These are phyloP conservation scores for Collybia sordida DNA, from an alignment of 768 basidiomycete genomes.

Conservation along the genomic window DNA sequence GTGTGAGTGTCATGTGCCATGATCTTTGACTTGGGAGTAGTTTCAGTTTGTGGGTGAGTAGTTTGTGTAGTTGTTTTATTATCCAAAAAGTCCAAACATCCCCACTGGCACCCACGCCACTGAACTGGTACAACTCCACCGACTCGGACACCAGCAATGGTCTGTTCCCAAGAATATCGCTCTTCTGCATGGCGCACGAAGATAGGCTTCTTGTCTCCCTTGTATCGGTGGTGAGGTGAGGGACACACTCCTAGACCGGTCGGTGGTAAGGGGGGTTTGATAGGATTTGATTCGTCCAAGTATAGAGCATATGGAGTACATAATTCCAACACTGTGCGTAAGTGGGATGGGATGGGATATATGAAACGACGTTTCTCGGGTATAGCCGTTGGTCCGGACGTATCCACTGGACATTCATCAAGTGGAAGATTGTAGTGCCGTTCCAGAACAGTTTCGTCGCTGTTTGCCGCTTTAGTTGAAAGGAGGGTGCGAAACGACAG, in stretches of 20 bases:
- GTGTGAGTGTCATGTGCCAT: background rate
- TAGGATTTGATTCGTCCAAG: constrained; percentile 11
- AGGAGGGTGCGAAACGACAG: constrained; percentile 32
- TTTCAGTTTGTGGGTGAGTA: too few species aligned
- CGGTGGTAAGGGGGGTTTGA: constrained; percentile 19
- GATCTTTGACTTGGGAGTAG: too few species aligned
- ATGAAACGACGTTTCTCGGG: constrained; percentile 14
- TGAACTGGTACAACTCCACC: constrained; percentile 56
- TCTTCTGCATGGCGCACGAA: constrained; percentile 63
- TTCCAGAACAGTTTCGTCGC: constrained; percentile 27
- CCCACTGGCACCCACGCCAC: constrained; percentile 68
- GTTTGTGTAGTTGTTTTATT: background rate
- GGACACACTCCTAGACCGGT: constrained; percentile 45
- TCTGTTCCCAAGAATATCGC: constrained; percentile 63
- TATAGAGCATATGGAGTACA: constrained; percentile 40
- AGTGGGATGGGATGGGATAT: constrained; percentile 22
- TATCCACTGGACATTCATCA: constrained; percentile 9
- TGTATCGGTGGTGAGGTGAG: constrained; percentile 41
- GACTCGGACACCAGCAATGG: constrained; percentile 49
- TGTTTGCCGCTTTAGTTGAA: constrained; percentile 19
- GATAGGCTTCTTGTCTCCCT: constrained; percentile 23
- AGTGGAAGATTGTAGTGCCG: constrained; percentile 35
- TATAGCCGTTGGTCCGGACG: background rate
- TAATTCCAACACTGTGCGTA: constrained; percentile 31
- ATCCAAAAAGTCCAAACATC: constrained; percentile 64